phyloP scores from a whole-genome alignment of 2,329 filamentous ascomycete genomes.

The Rutstroemia sp. region DNA sequence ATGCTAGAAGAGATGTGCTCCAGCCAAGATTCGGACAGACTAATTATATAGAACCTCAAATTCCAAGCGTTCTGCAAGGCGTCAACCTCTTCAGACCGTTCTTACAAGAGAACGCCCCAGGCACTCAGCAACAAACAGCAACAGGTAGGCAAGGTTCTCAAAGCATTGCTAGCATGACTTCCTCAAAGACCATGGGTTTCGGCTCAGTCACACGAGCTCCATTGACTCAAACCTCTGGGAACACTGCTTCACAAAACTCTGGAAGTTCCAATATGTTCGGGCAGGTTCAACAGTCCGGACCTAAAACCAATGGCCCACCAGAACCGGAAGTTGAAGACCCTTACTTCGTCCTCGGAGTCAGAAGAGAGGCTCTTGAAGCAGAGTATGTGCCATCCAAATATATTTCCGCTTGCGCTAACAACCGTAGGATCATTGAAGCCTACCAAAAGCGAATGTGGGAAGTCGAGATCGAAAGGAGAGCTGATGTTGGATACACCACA shows the following conservation, averaged over 20 bases:
- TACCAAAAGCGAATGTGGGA: constrained; percentile 16
- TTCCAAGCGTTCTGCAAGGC: background rate
- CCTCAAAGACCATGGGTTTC: background rate
- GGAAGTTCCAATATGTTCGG: background rate
- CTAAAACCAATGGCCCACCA: background rate
- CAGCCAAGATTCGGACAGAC: background rate
- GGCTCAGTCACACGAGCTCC: background rate
- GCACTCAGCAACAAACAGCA: background rate
- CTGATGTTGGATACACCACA: background rate
- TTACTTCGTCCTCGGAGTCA: constrained; percentile 19
- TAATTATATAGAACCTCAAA: background rate
- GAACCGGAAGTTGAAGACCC: constrained; percentile 15
- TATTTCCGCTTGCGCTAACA: background rate
- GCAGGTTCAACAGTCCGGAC: background rate
- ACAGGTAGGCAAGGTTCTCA: background rate
- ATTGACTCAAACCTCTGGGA: background rate
- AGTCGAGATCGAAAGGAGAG: constrained; percentile 14
- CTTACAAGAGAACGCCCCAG: background rate
- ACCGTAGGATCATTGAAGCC: constrained; percentile 15
- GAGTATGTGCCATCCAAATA: constrained; percentile 13
- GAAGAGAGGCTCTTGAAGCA: constrained; percentile 11
- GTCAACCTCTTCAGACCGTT: background rate
- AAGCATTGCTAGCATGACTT: background rate
- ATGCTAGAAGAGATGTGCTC: background rate
- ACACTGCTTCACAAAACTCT: background rate